Evolutionary conservation across 192 early-diverging fungal genomes (phyloP), one percentile per base, ranked within the genome.

Genomic region (Backusella tuberculispora): DNA sequence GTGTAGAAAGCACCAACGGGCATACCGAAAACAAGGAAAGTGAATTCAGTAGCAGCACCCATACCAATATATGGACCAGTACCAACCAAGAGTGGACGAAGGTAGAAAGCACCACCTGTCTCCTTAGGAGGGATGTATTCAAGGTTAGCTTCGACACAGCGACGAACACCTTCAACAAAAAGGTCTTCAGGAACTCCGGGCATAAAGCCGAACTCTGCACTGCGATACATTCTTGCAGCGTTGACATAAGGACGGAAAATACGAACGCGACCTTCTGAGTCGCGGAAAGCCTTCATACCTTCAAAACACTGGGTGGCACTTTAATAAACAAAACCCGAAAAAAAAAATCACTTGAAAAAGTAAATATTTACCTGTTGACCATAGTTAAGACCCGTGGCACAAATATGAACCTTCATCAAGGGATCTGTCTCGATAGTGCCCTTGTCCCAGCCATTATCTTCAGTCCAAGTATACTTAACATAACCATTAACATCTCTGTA

Each of bases 281-380:
- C 84, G 12, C 89, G 77, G 85, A 91, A 94, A 0, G 93, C 91
- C 75, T 94, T 94, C 73, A 94, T 76, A n/a, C 93, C 93, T 83
- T 94, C 93, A 76, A 94, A 94, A 74, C 90, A 91, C 85, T 87
- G 63, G 8, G 37, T 44, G 4, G 76, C 14, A 69, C 17, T 34
- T 48, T 21, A 24, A 10, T 46, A 69, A 46, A 44, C 13, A 69
- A 15, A 70, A 14, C n/a, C 29, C 15, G n/a, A 15, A 13, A 21
- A 69, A 15, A 13, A 21, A 69, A 12, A 40, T 45, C 46, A 24
- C 42, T 38, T 34, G 26, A 34, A 21, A 17, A 47, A 37, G 19
- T 26, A 38, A 48, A 34, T 46, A 40, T 44, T 76, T 83, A 89
- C 88, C 78, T 88, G 83, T 72, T 94, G 92, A 29, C 92, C 92